Evolutionary conservation across 768 basidiomycete genomes (phyloP).

Genomic region (Crassisporium funariophilum): DNA sequence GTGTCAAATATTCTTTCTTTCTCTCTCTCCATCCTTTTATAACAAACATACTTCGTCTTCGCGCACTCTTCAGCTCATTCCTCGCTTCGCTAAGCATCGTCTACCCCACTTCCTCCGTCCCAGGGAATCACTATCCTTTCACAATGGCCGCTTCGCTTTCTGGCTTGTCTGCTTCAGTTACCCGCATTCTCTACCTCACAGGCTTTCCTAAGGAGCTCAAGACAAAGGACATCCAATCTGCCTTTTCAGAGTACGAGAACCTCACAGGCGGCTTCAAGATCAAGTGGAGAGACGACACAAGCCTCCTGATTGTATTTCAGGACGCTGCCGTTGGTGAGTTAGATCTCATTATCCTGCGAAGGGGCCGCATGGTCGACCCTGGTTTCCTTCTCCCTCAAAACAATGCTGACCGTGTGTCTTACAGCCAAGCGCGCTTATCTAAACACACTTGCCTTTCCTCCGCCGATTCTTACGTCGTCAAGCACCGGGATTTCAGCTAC

Average conservation of each 20-base stretch:
- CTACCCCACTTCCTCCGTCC: conserved; percentile 22
- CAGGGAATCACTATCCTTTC: conserved; percentile 27
- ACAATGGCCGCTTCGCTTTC: conserved; percentile 74
- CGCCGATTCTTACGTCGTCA: conserved; percentile 62
- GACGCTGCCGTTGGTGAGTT: conserved; percentile 87
- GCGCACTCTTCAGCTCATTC: conserved; percentile 4
- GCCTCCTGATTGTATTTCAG: conserved; percentile 90
- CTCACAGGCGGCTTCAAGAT: conserved; percentile 94
- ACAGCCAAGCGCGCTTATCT: conserved; percentile 96
- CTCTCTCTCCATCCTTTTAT: conserved; percentile 13
- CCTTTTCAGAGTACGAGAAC: conserved; percentile 88
- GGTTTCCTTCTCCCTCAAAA: too few species aligned
- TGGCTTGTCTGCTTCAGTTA: conserved; percentile 91
- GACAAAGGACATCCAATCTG: conserved; percentile 92
- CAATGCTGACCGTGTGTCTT: conserved; percentile 6
- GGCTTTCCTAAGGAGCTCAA: conserved; percentile 96
- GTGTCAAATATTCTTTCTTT: conserved; percentile 19
- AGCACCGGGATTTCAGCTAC: conserved; percentile 53
- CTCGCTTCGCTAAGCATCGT: conserved; percentile 7
- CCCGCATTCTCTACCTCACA: conserved; percentile 89
- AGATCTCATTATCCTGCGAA: conserved; percentile 9
- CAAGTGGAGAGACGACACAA: conserved; percentile 98
- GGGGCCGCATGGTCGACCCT: too few species aligned
- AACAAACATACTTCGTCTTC: conserved; percentile 14
- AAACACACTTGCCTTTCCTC: conserved; percentile 82